A percentile compares a stretch with the other conserved stretches of the same genome.
Evolutionary conservation across 2,329 filamentous ascomycete species (phyloP).

Genomic region (Biscogniauxia mediterranea): DNA sequence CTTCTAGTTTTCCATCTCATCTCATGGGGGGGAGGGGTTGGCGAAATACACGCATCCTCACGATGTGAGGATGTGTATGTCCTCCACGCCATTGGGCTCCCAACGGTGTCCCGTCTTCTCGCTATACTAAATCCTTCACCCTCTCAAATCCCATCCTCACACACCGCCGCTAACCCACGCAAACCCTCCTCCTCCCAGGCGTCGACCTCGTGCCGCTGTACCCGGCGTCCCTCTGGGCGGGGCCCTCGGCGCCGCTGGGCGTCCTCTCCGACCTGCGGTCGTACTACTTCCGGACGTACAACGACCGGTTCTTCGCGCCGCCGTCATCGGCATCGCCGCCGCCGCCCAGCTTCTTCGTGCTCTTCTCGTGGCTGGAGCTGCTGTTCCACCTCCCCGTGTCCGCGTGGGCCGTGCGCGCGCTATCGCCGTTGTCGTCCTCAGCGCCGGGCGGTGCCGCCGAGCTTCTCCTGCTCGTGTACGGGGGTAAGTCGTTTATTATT

Average conservation of each 20-base stretch:
- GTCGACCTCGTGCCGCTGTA: constrained; percentile 55
- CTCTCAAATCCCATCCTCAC: background rate
- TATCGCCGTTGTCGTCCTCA: too few relatives aligned
- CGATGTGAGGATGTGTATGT: too few relatives aligned
- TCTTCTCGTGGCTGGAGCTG: constrained; percentile 51
- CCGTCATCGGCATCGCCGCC: too few relatives aligned
- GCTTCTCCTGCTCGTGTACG: constrained; percentile 51
- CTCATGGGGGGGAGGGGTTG: too few relatives aligned
- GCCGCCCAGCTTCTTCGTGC: constrained; percentile 48
- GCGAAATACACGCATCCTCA: too few relatives aligned
- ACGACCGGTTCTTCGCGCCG: constrained; percentile 52
- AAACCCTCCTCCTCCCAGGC: constrained; percentile 34
- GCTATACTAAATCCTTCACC: too few relatives aligned
- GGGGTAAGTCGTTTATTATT: constrained; percentile 6
- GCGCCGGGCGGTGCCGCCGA: constrained; percentile 38
- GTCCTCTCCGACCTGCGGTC: constrained; percentile 44
- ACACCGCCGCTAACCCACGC: background rate
- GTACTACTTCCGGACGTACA: constrained; percentile 47
- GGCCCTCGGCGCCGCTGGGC: constrained; percentile 45
- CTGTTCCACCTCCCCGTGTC: constrained; percentile 50
- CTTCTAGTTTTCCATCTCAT: too few relatives aligned
- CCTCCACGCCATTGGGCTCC: too few relatives aligned
- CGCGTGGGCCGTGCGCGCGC: constrained; percentile 44
- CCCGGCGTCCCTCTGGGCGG: constrained; percentile 44
- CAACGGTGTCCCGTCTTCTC: too few relatives aligned